phyloP scores from a whole-genome alignment of 108 stramenopile genomes.

The Bacterosira constricta region DNA sequence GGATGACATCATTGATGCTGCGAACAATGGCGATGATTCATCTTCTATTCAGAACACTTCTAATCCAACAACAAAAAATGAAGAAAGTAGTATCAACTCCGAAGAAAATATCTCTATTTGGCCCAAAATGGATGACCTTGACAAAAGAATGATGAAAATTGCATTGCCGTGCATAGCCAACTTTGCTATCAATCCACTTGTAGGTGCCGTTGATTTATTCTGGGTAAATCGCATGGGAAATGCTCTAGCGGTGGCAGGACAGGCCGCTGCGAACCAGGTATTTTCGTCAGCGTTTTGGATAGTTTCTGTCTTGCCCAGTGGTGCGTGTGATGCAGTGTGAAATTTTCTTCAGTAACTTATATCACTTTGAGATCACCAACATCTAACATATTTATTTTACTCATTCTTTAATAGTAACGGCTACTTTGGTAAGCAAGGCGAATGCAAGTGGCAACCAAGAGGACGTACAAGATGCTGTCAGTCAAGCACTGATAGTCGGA shows the following conservation, averaged over 20 bases:
- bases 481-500: conserved; percentile 80
- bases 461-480: conserved; percentile 78
- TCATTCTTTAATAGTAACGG: conserved; percentile 56
- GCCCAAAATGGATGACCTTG: conserved; percentile 76
- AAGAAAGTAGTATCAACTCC: not conserved
- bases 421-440: conserved; percentile 83
- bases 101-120: conserved; percentile 46
- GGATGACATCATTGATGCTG: conserved; percentile 2
- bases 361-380: not conserved
- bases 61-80: not conserved
- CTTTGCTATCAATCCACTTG: conserved; percentile 85
- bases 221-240: conserved; percentile 94
- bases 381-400: not conserved
- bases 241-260: conserved; percentile 88
- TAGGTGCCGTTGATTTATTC: conserved; percentile 88
- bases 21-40: conserved; percentile 2
- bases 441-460: conserved; percentile 76
- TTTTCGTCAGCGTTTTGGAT: conserved; percentile 86
- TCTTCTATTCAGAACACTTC: not conserved
- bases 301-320: conserved; percentile 80
- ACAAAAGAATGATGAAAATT: conserved; percentile 75
- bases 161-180: conserved; percentile 91
- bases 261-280: conserved; percentile 91
- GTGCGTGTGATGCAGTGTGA: conserved; percentile 15
- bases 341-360: not conserved